Evolutionary conservation across 2,329 filamentous ascomycete species (phyloP).

Genomic region (Immersiporthe knoxdaviesiana): DNA sequence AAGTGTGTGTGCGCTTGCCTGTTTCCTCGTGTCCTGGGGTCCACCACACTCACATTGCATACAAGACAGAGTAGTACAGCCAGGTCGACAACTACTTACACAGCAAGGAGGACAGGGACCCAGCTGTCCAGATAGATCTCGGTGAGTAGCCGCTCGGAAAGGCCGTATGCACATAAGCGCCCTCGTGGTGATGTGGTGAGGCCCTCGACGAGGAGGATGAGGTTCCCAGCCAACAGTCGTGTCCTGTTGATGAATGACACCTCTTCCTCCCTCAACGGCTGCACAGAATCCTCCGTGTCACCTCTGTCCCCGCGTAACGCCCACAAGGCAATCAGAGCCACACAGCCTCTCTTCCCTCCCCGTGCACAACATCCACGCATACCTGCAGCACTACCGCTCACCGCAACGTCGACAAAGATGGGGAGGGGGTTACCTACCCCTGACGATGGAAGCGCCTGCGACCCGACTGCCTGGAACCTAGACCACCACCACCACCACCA

Average conservation of each 20-base stretch:
- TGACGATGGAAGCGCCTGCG: neutral
- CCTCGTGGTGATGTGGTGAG: neutral
- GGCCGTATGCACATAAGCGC: conserved; percentile 4
- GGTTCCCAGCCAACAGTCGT: neutral
- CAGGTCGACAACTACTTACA: too few relatives aligned
- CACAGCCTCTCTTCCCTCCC: neutral
- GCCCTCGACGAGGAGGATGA: neutral
- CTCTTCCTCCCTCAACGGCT: neutral
- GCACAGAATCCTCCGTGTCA: neutral
- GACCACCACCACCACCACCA: neutral
- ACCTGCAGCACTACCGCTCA: neutral
- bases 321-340: neutral
- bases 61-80: neutral
- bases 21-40: neutral
- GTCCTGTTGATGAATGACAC: neutral
- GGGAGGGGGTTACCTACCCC: neutral
- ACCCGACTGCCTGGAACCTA: neutral
- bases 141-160: neutral
- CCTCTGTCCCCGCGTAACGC: neutral
- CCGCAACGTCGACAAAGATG: neutral
- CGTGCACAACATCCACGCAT: neutral
- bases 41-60: neutral
- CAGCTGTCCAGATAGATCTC: neutral
- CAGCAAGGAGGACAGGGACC: neutral
- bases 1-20: neutral